Base-by-base conservation (phyloP, 768 basidiomycete genomes). In the Collybia mongolica region DNA sequence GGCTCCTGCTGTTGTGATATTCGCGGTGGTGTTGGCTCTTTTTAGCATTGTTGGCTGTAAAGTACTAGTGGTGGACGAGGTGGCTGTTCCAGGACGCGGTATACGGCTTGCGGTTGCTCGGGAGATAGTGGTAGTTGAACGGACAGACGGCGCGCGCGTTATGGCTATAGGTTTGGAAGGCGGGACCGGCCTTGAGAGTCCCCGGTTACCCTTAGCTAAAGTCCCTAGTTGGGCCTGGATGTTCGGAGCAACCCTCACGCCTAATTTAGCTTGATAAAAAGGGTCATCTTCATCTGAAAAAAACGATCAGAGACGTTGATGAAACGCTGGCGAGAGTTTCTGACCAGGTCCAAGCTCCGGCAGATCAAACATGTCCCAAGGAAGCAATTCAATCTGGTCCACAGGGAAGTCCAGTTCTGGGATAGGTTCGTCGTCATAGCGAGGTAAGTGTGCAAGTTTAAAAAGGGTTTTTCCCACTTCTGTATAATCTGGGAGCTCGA, bases 401-500 rank as follows among this genome's bases (percentile, higher is more conserved):
- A 47, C 56, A 2, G 59, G 49, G 2, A 72, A 56, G 1, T 68
- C 65, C 14, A 67, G 51, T 18, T 72, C 68, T n/a, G 61, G 54
- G 5, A 66, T 60, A 6, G 59, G 54, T 6, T 51, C 28, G 41
- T 74, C 72, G 20, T 75, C 68, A 19, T 63, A 57, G 0, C 56
- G 65, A 26, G 58, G 60, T 3, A 67, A 66, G 43, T 70, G 67
- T 7, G 72, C 69, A 1, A 71, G 54, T 2, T 60, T 54, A n/a
- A 67, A 60, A 14, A 77, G 58, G 12, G 56, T 56, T 46, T 65
- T 64, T 5, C 77, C 78, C 0, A 79, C 63, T 28, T 65, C 59
- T 39, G 62, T 69, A 54, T 76, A 79, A 52, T 77, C 58, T 0
- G 77, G 77, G 17, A 79, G 53, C 1, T 69, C 67, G 49, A 77